Evolutionary conservation across 768 basidiomycete genomes (phyloP).

Genomic region (Suillus clintonianus): DNA sequence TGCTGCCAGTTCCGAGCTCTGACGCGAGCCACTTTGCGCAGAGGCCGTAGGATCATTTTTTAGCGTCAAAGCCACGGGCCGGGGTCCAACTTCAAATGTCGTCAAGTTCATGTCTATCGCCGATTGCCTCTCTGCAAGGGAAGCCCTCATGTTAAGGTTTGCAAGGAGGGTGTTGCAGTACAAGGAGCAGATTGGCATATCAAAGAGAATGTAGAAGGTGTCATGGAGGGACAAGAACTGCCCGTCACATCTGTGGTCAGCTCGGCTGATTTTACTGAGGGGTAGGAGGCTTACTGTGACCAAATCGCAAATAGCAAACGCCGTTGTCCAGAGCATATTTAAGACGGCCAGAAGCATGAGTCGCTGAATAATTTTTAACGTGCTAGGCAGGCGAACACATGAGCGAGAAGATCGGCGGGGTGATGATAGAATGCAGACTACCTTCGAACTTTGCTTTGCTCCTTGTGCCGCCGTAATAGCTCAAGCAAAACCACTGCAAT

Average conservation of each 20-base stretch:
- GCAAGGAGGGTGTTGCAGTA: conserved; percentile 23
- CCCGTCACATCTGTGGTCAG: not conserved
- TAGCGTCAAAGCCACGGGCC: not conserved
- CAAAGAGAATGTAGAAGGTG: conserved; percentile 4
- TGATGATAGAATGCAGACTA: not conserved
- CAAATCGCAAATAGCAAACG: not conserved
- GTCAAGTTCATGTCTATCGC: not conserved
- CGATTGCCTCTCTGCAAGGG: not conserved
- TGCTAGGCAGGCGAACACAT: not conserved
- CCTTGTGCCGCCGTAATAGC: not conserved
- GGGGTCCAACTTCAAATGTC: not conserved
- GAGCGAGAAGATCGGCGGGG: not conserved
- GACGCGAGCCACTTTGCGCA: not conserved
- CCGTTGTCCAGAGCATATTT: not conserved
- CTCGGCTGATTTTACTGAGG: not conserved
- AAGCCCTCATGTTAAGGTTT: conserved; percentile 19
- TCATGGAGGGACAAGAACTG: not conserved
- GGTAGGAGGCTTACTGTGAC: not conserved
- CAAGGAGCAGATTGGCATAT: conserved; percentile 18
- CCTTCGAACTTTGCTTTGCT: not conserved
- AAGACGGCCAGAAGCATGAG: not conserved
- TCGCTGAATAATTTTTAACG: not conserved
- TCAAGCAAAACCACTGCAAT: not conserved
- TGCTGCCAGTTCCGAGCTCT: not conserved
- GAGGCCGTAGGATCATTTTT: not conserved